These are phyloP conservation scores for Westerdykella sp. DNA, from an alignment of 2,329 filamentous ascomycete genomes.

Conservation along the genomic window DNA sequence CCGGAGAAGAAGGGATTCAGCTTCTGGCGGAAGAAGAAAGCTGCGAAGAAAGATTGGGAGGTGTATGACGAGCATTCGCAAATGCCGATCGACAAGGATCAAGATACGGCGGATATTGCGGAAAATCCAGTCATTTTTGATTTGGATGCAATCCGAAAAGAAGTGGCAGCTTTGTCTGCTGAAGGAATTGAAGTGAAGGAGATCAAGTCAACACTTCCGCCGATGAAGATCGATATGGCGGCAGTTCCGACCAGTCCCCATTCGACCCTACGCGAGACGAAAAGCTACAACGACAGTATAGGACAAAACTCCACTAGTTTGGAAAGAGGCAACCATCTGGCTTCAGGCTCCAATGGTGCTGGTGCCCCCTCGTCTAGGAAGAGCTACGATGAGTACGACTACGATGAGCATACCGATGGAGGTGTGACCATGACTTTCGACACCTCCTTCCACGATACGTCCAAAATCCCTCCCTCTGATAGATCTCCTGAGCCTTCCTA, in stretches of 20 bases:
- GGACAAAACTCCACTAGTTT: slow-evolving; percentile 9
- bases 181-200: slow-evolving; percentile 69
- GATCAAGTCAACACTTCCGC: slow-evolving; percentile 79
- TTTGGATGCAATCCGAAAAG: slow-evolving; percentile 76
- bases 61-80: slow-evolving; percentile 71
- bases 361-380: slow-evolving; percentile 2
- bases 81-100: slow-evolving; percentile 35
- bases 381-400: slow-evolving; percentile 21
- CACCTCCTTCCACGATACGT: slow-evolving; percentile 27
- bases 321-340: slow-evolving; percentile 7
- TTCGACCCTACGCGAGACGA: slow-evolving; percentile 34
- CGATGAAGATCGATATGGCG: slow-evolving; percentile 65
- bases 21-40: slow-evolving; percentile 77
- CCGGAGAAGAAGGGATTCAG: slow-evolving; percentile 61
- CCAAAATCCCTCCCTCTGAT: slow-evolving; percentile 8
- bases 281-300: slow-evolving; percentile 38
- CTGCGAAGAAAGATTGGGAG: slow-evolving; percentile 85
- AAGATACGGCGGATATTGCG: slow-evolving; percentile 45
- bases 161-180: slow-evolving; percentile 66
- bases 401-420: slow-evolving; percentile 31
- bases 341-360: background rate
- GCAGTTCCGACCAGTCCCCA: slow-evolving; percentile 13
- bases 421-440: slow-evolving; percentile 43
- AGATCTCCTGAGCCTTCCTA: slow-evolving; percentile 11
- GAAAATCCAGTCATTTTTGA: slow-evolving; percentile 76